phyloP scores from a whole-genome alignment of 1,284 basidiomycete species.

The Ceratorhiza oryzae-sativae region DNA sequence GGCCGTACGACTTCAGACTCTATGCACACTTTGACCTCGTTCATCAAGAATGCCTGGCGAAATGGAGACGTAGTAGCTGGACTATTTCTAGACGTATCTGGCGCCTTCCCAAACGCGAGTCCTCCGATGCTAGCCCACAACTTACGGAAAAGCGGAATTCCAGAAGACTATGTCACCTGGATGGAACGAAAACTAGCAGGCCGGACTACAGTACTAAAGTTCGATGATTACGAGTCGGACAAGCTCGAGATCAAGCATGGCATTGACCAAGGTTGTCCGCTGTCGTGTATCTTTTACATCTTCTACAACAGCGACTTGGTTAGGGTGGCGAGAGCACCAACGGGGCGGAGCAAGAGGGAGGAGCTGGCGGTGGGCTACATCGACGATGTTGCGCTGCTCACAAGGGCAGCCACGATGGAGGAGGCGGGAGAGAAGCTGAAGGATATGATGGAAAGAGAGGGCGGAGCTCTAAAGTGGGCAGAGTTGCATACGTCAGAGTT shows the following conservation, averaged over 20 bases:
- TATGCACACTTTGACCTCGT: slow-evolving; percentile 18
- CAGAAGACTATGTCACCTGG: slow-evolving; percentile 43
- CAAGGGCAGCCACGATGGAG: slow-evolving; percentile 1
- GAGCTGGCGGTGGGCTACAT: slow-evolving; percentile 28
- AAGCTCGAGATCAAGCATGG: slow-evolving; percentile 47
- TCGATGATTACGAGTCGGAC: slow-evolving; percentile 31
- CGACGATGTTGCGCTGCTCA: slow-evolving; percentile 37
- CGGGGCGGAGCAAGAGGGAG: neutral
- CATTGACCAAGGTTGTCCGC: slow-evolving; percentile 51
- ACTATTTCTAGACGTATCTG: slow-evolving; percentile 41
- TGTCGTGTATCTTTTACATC: slow-evolving; percentile 44
- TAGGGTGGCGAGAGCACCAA: neutral
- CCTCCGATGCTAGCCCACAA: slow-evolving; percentile 49
- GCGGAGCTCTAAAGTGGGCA: slow-evolving; percentile 17
- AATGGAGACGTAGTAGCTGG: slow-evolving; percentile 22
- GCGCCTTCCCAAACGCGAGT: slow-evolving; percentile 50
- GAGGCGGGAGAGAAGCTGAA: neutral
- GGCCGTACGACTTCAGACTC: slow-evolving; percentile 39
- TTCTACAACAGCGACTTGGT: slow-evolving; percentile 4
- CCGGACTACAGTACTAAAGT: neutral
- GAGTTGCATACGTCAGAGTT: neutral
- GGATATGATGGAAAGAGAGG: slow-evolving; percentile 19
- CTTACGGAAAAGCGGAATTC: slow-evolving; percentile 48
- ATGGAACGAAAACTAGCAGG: slow-evolving; percentile 43
- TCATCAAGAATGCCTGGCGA: slow-evolving; percentile 42